phyloP scores from a whole-genome alignment of 2,329 filamentous ascomycete species.

The Sarocladiaceae sp. region DNA sequence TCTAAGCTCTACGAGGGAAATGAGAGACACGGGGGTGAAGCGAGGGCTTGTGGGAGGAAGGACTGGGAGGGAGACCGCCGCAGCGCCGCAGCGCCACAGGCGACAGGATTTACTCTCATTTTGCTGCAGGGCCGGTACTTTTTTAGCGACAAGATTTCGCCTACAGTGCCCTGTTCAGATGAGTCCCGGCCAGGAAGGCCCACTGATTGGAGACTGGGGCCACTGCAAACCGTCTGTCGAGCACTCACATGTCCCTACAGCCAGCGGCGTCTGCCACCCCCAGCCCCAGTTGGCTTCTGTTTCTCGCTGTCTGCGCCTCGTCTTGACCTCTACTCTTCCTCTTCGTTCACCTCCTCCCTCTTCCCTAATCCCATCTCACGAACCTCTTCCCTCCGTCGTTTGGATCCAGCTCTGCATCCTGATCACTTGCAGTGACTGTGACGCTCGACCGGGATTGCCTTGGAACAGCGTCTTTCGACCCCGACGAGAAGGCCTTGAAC shows the following conservation, averaged over 20 bases:
- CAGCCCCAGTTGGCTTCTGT: constrained; percentile 2
- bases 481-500: constrained; percentile 9
- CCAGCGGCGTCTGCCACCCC: neutral
- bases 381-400: constrained; percentile 9
- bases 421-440: constrained; percentile 4
- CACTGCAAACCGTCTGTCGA: neutral
- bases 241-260: neutral
- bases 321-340: constrained; percentile 7
- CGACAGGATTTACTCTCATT: no score
- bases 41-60: neutral
- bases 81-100: no score
- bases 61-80: neutral
- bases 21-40: constrained; percentile 3
- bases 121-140: no score
- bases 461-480: constrained; percentile 9
- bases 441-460: neutral
- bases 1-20: constrained; percentile 4
- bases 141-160: no score
- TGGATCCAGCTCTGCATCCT: constrained; percentile 4
- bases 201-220: neutral
- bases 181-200: neutral
- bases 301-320: constrained; percentile 2
- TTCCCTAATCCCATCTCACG: constrained; percentile 1
- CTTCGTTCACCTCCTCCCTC: constrained; percentile 7
- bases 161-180: no score